A percentile compares a stretch with the other conserved stretches of the same genome.
These are phyloP conservation scores for Leishmania major DNA, from an alignment of 208 protist species.

Conservation along the genomic window DNA sequence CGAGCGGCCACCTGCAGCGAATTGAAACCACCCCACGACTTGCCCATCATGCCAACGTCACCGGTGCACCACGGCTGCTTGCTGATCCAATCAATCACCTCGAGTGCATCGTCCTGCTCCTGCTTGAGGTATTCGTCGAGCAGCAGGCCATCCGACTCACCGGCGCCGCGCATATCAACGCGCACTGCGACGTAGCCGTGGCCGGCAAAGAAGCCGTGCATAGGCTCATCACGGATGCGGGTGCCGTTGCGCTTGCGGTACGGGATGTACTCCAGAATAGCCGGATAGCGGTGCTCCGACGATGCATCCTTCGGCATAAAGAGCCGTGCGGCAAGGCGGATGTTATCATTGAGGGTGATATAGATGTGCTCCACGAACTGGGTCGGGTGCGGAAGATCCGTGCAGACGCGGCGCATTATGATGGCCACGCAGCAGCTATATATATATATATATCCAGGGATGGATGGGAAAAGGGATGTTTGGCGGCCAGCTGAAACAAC, in stretches of 20 bases:
- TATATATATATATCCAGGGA: neutral
- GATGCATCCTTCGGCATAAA: constrained; percentile 49
- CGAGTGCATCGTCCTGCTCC: constrained; percentile 63
- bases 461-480: neutral
- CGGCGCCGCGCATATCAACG: constrained; percentile 68
- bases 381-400: constrained; percentile 39
- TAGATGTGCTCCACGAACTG: constrained; percentile 48
- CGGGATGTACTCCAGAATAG: constrained; percentile 70
- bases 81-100: constrained; percentile 72
- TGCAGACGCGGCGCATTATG: neutral
- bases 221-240: constrained; percentile 58
- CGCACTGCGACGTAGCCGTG: constrained; percentile 57
- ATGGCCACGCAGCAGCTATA: too few species aligned
- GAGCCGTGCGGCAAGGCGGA: constrained; percentile 45
- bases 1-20: constrained; percentile 63
- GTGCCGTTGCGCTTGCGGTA: constrained; percentile 73
- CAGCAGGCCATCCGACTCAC: constrained; percentile 62
- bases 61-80: constrained; percentile 64
- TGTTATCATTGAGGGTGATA: constrained; percentile 49
- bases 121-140: constrained; percentile 63
- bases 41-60: constrained; percentile 70
- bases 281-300: constrained; percentile 34
- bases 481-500: neutral
- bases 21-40: constrained; percentile 76
- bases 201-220: constrained; percentile 70